Percentiles rank a stretch among this genome's conserved stretches.
phyloP scores from a whole-genome alignment of 495 filamentous ascomycete species.

The Daldinia bambusicola region DNA sequence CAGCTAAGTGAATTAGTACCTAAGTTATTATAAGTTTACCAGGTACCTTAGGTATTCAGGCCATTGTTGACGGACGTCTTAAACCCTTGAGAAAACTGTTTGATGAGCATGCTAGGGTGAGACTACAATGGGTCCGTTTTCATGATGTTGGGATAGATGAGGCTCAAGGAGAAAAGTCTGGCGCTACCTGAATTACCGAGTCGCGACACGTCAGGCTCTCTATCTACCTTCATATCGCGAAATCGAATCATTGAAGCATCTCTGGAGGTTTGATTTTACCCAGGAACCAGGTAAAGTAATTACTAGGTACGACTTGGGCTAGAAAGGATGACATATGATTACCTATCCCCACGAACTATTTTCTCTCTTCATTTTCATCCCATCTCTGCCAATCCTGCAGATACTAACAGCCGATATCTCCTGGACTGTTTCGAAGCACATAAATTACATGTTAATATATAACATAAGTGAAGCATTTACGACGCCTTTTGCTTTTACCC shows the following conservation, averaged over 20 bases:
- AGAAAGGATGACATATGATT: neutral
- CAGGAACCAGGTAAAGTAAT: too few relatives aligned
- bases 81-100: too few relatives aligned
- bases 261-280: too few relatives aligned
- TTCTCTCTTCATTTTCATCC: neutral
- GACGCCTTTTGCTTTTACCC: constrained; percentile 38
- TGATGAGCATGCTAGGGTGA: neutral
- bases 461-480: constrained; percentile 28
- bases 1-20: too few relatives aligned
- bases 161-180: neutral
- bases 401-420: constrained; percentile 39
- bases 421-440: constrained; percentile 24
- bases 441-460: constrained; percentile 43
- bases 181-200: neutral
- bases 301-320: neutral
- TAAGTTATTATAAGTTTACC: too few relatives aligned
- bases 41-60: too few relatives aligned
- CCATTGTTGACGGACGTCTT: too few relatives aligned
- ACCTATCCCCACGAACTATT: neutral
- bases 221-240: neutral
- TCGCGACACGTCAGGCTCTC: neutral
- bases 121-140: neutral
- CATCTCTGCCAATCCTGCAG: neutral
- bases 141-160: neutral
- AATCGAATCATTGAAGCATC: too few relatives aligned